Evolutionary conservation across 106 monocot genomes (phyloP), one percentile per base, ranked within the genome.

Genomic region (Phalaenopsis aphrodite): DNA sequence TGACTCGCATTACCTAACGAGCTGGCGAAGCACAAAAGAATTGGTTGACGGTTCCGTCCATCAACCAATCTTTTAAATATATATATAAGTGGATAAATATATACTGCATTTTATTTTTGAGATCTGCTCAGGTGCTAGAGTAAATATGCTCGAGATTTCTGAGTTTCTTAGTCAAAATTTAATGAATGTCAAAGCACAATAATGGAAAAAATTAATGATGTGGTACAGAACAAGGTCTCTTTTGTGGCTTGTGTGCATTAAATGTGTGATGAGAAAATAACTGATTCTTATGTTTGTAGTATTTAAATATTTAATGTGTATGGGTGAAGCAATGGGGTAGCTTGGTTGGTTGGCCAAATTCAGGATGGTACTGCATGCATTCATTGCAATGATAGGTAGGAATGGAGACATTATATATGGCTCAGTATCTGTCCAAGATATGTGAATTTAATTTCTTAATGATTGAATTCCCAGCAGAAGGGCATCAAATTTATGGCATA

Each of bases 351-450:
- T 78, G 82, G 73, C 17, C 55, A 56, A 68, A 65, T 75, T 68
- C n/a, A 57, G 49, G 14, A 76, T 78, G 41, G 77, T 64, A 73
- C 80, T 14, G 66, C 15, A 43, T 77, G 72, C 83, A 86, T 86
- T 86, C 68, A 86, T 80, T 86, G 77, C 86, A 83, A 83, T 86
- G 86, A 86, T 86, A 77, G 83, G 56, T 38, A 30, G 39, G 75
- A 64, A 78, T 79, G 47, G 71, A 72, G 77, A 43, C 66, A 64
- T 69, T 57, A 80, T 77, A 72, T 74, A 66, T 52, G 15, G 49
- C 52, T 52, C 52, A 76, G 46, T 5, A 78, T 78, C 77, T 56
- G 55, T 57, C 39, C 15, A 78, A 78, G 56, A 56, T 38, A 39
- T 78, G 21, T 57, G 56, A 21, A 56, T 56, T 78, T 56, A 56